phyloP scores from a whole-genome alignment of 2,329 filamentous ascomycete genomes.

The Scedosporium minutisporum region DNA sequence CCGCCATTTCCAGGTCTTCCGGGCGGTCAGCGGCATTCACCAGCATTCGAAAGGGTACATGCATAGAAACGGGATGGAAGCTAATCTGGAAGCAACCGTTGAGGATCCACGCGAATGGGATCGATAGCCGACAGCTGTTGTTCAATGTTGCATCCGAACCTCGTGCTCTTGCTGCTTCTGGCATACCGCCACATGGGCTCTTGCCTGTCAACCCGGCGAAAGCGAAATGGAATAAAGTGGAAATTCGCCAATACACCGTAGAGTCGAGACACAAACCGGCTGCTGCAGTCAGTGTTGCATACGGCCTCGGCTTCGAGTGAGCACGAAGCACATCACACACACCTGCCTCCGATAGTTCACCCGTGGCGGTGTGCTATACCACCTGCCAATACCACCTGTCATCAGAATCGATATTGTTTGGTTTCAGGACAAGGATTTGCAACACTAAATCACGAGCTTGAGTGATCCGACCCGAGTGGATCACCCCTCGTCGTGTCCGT shows the following conservation, averaged over 20 bases:
- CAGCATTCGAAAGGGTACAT: conserved; percentile 2
- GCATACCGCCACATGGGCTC: background rate
- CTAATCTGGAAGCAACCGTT: background rate
- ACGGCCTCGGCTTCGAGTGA: too few species aligned
- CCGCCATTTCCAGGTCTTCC: background rate
- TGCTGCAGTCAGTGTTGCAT: too few species aligned
- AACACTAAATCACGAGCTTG: background rate
- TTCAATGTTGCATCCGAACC: background rate
- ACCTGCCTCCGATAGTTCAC: background rate
- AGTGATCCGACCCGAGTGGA: background rate
- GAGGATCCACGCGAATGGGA: background rate
- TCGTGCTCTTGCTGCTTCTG: background rate
- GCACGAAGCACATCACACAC: too few species aligned
- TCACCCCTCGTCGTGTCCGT: background rate
- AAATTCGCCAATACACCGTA: background rate
- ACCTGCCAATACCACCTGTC: background rate
- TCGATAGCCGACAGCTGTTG: conserved; percentile 2
- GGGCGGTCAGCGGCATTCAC: background rate
- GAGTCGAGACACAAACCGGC: background rate
- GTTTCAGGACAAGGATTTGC: background rate
- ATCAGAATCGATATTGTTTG: background rate
- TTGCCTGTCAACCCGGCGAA: background rate
- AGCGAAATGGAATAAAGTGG: background rate
- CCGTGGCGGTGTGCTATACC: background rate
- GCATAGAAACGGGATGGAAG: conserved; percentile 4